Percentiles rank a stretch among this genome's conserved stretches.
Evolutionary conservation across 345 rosid species (phyloP).

Genomic region (Aquilaria sinensis): DNA sequence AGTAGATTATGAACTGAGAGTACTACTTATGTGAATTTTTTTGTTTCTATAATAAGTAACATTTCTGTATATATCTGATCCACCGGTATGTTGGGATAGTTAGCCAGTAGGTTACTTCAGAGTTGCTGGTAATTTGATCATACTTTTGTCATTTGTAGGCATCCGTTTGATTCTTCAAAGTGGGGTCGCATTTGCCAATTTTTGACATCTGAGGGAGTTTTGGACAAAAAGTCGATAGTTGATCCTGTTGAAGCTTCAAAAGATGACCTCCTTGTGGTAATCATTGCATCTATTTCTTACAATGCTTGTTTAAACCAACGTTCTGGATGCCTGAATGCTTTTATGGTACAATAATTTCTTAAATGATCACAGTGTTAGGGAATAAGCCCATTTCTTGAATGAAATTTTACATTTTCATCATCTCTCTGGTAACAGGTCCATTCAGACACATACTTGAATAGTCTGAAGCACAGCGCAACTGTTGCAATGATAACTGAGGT

Average conservation of each 20-base stretch:
- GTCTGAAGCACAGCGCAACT: slow-evolving; percentile 65
- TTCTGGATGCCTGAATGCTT: too few species aligned
- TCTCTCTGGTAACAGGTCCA: slow-evolving; percentile 50
- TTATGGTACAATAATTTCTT: too few species aligned
- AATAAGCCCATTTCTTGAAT: too few species aligned
- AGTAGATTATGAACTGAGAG: neutral
- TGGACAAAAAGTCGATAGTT: slow-evolving; percentile 47
- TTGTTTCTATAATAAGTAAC: neutral
- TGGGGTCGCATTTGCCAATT: slow-evolving; percentile 84
- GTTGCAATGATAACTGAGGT: slow-evolving; percentile 87
- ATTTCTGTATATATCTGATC: neutral
- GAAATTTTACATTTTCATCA: too few species aligned
- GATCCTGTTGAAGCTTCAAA: slow-evolving; percentile 81
- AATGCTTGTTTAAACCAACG: neutral
- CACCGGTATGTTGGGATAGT: neutral
- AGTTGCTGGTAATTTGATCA: neutral
- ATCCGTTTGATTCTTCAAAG: slow-evolving; percentile 90
- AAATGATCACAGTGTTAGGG: too few species aligned
- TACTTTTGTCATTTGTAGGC: slow-evolving; percentile 36
- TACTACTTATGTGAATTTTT: neutral
- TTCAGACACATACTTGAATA: slow-evolving; percentile 61
- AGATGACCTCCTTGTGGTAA: slow-evolving; percentile 89
- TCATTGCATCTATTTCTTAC: slow-evolving; percentile 7
- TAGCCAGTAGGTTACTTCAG: slow-evolving; percentile 1
- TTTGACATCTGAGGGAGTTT: slow-evolving; percentile 44